These are phyloP conservation scores for Fusarium praegraminearum DNA, from an alignment of 2,329 filamentous ascomycete genomes.

Conservation along the genomic window DNA sequence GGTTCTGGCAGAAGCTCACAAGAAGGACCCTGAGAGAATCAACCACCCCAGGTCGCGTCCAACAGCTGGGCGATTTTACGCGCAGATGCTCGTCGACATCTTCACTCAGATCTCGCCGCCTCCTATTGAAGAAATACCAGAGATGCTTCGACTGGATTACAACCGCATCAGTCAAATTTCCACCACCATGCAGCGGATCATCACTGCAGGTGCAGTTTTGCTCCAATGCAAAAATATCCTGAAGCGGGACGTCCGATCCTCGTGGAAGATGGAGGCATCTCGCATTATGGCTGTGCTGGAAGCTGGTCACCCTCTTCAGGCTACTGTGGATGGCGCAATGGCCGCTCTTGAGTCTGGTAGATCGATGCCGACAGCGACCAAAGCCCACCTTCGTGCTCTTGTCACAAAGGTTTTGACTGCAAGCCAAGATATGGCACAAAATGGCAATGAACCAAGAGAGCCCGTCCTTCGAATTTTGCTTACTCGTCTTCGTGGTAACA, in stretches of 20 bases:
- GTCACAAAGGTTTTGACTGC: conserved; percentile 68
- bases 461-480: conserved; percentile 75
- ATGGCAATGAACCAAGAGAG: conserved; percentile 61
- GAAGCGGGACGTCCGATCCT: conserved; percentile 81
- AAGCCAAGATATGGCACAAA: conserved; percentile 59
- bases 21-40: conserved; percentile 76
- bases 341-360: conserved; percentile 71
- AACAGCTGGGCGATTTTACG: conserved; percentile 77
- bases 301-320: conserved; percentile 63
- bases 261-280: conserved; percentile 80
- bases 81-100: conserved; percentile 79
- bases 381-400: conserved; percentile 67
- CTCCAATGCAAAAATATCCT: conserved; percentile 86
- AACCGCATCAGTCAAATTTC: conserved; percentile 67
- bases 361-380: conserved; percentile 74
- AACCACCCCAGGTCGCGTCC: conserved; percentile 72
- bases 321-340: conserved; percentile 70
- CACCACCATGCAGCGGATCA: conserved; percentile 65
- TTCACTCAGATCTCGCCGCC: conserved; percentile 75
- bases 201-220: conserved; percentile 79
- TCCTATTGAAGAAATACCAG: conserved; percentile 69
- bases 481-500: conserved; percentile 74
- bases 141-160: conserved; percentile 78
- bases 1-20: conserved; percentile 73
- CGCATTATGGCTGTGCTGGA: conserved; percentile 79